Evolutionary conservation across 176 grass and related monocot species (phyloP), one percentile per base, ranked within the genome.

Genomic region (Pontederia paniculata): DNA sequence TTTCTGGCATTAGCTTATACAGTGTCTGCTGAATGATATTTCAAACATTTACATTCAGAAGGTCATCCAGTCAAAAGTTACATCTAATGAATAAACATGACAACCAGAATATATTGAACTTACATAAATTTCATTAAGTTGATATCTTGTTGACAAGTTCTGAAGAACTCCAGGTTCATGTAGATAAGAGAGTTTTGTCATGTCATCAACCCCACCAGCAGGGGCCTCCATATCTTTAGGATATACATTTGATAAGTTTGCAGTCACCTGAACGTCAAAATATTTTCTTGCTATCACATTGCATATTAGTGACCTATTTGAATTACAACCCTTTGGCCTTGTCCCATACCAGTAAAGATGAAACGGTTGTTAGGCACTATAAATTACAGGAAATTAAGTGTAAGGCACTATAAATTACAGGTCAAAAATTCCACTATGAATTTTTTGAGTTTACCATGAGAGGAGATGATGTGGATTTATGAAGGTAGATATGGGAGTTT

Each of bases 81-180:
- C 1, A 10, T 60, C 65, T 6, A 12, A 55, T 7, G 25, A 47
- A 21, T n/a, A 55, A 9, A 42, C 44, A 47, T 23, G 22, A 51
- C 22, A 21, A 22, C 51, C 50, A 28, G 12, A 64, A 64, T 63
- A 54, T 25, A 18, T 17, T 12, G 17, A n/a, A 80, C 81, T 84
- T 64, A 91, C 88, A 23, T 91, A 91, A 55, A 91, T 86, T 56
- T 91, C 81, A 62, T 91, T 91, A 23, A 91, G 82, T 1, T 73
- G 52, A 66, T 91, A 83, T 22, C 88, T 66, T 56, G 57, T 59
- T 0, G 78, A 72, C 1, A 91, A 68, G 42, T 91, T 91, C 62
- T 69, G 81, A 58, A 91, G 76, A 59, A 91, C 88, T 52, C 82
- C 88, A 13, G 88, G 82, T 73, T 85, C 88, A 17, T 91, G 80